These are phyloP conservation scores for Penicillium sp. DNA, from an alignment of 2,329 filamentous ascomycete genomes.

Conservation along the genomic window DNA sequence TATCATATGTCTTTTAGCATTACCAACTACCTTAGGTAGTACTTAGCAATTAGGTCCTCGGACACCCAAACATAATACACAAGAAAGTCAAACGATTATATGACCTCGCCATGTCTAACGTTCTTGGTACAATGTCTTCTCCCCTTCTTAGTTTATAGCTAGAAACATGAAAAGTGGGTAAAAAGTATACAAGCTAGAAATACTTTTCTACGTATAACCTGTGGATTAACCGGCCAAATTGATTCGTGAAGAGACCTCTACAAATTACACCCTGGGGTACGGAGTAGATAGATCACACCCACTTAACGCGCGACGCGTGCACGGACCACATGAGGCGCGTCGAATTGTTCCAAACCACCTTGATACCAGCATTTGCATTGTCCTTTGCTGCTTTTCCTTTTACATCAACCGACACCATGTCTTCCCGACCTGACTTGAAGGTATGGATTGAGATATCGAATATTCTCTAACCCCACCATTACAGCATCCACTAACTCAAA, in stretches of 20 bases:
- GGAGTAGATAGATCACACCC: not conserved
- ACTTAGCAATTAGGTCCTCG: conserved; percentile 16
- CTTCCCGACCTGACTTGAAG: conserved; percentile 64
- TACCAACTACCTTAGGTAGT: conserved; percentile 2
- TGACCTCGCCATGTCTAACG: not conserved
- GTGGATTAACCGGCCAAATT: not conserved
- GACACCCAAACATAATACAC: conserved; percentile 12
- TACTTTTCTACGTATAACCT: no score
- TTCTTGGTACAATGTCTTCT: not conserved
- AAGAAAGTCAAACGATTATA: not conserved
- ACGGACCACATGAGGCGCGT: conserved; percentile 26
- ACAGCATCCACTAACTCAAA: conserved; percentile 2
- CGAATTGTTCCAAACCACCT: conserved; percentile 12
- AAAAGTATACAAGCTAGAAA: not conserved
- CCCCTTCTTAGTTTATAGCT: not conserved
- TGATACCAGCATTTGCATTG: conserved; percentile 4
- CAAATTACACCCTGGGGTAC: not conserved
- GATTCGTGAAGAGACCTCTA: no score
- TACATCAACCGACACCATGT: conserved; percentile 45
- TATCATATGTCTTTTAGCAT: conserved; percentile 14
- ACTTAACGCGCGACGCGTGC: conserved; percentile 29
- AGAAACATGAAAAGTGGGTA: not conserved
- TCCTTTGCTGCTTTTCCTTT: conserved; percentile 8
- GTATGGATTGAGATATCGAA: conserved; percentile 32
- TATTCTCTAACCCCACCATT: not conserved